Evolutionary conservation across 345 rosid genomes (phyloP).

Genomic region (Odontarrhena argentea): DNA sequence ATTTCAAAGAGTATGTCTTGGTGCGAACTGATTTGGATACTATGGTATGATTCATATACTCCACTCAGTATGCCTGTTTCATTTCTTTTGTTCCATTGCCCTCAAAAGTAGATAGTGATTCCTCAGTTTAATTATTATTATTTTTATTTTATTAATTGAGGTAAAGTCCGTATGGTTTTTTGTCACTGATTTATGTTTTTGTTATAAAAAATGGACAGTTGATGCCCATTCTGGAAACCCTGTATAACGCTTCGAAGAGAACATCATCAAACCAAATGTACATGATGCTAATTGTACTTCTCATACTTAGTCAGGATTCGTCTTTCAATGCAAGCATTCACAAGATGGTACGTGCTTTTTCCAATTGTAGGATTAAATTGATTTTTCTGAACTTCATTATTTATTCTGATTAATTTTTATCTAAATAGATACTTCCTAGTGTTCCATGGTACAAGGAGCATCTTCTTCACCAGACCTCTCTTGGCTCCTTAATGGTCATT

Average conservation of each 20-base stretch:
- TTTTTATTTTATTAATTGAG: constrained; percentile 7
- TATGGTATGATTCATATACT: constrained; percentile 59
- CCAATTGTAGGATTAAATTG: constrained; percentile 12
- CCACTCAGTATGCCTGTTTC: constrained; percentile 16
- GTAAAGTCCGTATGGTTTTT: constrained; percentile 16
- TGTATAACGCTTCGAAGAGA: constrained; percentile 82
- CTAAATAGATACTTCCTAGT: constrained; percentile 70
- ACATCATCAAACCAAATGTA: constrained; percentile 93
- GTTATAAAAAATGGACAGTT: constrained; percentile 54
- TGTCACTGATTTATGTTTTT: constrained; percentile 6
- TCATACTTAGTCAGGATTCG: constrained; percentile 97
- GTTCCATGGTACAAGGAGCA: constrained; percentile 98
- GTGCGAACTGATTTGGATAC: constrained; percentile 98
- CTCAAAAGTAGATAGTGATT: constrained; percentile 5
- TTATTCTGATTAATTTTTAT: constrained; percentile 30
- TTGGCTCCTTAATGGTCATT: constrained; percentile 91
- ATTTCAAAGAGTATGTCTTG: constrained; percentile 90
- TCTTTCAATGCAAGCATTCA: constrained; percentile 91
- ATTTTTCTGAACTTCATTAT: constrained; percentile 1
- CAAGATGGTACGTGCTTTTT: constrained; percentile 70
- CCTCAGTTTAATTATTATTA: constrained; percentile 3
- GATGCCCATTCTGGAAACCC: constrained; percentile 91
- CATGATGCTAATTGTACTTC: constrained; percentile 93
- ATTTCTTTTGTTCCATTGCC: constrained; percentile 4
- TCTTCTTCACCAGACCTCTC: constrained; percentile 91